Conservation (phyloP, 2,329 filamentous ascomycete species). For the Colletotrichum tamarilloi region DNA sequence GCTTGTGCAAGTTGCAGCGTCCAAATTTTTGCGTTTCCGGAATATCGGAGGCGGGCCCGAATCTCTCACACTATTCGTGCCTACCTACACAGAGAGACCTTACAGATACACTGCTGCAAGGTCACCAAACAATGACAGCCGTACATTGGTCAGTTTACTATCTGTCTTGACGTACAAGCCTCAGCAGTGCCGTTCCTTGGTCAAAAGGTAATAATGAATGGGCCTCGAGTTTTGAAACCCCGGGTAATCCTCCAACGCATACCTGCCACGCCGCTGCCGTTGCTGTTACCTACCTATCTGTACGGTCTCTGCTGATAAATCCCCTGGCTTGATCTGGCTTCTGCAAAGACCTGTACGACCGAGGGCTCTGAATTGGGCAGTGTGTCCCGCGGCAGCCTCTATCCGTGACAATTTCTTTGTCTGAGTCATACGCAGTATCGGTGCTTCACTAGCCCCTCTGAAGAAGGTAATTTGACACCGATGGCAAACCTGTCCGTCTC, state of each 20-base stretch:
- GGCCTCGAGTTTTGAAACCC: neutral
- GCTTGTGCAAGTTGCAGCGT: constrained; percentile 26
- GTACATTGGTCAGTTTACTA: neutral
- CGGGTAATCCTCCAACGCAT: neutral
- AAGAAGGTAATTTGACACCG: neutral
- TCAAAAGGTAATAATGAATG: neutral
- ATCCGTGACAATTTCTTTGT: constrained; percentile 13
- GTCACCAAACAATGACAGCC: neutral
- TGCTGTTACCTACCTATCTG: neutral
- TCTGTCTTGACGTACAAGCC: neutral
- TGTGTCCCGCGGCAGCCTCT: constrained; percentile 13
- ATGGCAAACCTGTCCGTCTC: neutral
- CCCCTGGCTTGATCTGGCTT: neutral
- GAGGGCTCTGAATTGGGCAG: constrained; percentile 9
- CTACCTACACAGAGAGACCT: neutral
- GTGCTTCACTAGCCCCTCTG: neutral
- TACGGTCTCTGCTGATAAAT: neutral
- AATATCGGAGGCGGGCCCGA: constrained; percentile 31
- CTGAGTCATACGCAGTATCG: constrained; percentile 22
- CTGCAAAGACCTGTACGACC: neutral
- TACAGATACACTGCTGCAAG: constrained; percentile 12
- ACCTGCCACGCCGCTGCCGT: neutral
- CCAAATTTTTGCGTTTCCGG: constrained; percentile 33
- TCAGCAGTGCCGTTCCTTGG: neutral
- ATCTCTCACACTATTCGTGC: constrained; percentile 10